Base-by-base conservation (phyloP, 148 eudicot species). In the Selenicereus undatus region DNA sequence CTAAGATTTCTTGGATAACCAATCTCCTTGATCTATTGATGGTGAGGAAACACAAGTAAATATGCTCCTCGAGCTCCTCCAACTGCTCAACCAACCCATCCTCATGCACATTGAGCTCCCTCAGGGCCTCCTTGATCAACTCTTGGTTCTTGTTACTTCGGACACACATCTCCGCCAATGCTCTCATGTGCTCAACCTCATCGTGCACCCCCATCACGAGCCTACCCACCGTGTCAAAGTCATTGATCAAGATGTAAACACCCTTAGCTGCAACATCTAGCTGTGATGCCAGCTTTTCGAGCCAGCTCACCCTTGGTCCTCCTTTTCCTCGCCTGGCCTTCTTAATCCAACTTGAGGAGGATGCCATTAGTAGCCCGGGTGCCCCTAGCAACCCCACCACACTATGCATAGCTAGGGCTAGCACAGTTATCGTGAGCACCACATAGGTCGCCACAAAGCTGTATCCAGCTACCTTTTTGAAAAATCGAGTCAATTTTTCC, bases 61-160 rank as follows among this genome's bases (percentile, higher is more conserved):
- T 83, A 76, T 89, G 92, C 78, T 90, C 89, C 84, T 95, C 96
- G 73, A 95, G 92, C 84, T 93, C 98, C 43, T 93, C 87, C 39
- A 93, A 70, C 56, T 95, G 92, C 79, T 95, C 91, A 81, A 85
- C 26, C 62, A 95, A 90, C 56, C 87, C 76, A 29, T 65, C 62
- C 21, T 90, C 89, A 62, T 89, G 84, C 60, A 80, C 80, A 56
- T 78, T 65, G 30, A 94, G 84, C 78, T 91, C 94, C 84, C 83
- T 88, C 36, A 90, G 70, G 21, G 88, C 93, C 80, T 92, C 94
- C 82, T 80, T 88, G 45, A 92, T 75, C 50, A 93, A 84, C 75
- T 90, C 92, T 22, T 79, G 82, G 39, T 79, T 70, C 80, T 80
- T 91, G 60, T 89, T 78, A 79, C 82, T 90, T 54, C 86, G 86